Evolutionary conservation across 495 filamentous ascomycete species (phyloP).

Genomic region (Penicillium arizonense): DNA sequence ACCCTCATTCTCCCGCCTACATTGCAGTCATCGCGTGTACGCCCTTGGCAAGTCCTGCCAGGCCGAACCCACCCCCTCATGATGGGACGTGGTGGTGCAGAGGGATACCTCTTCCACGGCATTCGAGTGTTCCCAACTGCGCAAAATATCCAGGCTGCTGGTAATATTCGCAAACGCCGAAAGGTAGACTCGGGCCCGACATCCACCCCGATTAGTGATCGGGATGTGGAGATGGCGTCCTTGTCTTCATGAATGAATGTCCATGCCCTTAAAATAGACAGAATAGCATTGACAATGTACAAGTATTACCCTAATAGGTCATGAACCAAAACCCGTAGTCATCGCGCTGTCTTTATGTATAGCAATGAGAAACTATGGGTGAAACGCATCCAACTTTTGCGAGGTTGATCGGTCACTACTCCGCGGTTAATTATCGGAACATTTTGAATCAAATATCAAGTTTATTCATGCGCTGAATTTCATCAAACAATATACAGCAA

Average conservation of each 20-base stretch:
- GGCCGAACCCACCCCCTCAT: constrained; percentile 92
- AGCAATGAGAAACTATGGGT: no score
- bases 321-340: no score
- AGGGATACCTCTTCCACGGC: constrained; percentile 87
- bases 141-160: constrained; percentile 77
- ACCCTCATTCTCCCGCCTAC: constrained; percentile 74
- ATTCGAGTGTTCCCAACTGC: constrained; percentile 75
- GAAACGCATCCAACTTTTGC: no score
- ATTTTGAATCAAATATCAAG: constrained; percentile 13
- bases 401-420: no score
- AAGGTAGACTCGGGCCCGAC: constrained; percentile 25
- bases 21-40: constrained; percentile 72
- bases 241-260: constrained; percentile 11
- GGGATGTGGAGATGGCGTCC: constrained; percentile 34
- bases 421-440: not conserved
- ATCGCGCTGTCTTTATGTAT: no score
- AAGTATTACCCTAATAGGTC: not conserved
- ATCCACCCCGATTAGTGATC: constrained; percentile 26
- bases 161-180: constrained; percentile 58
- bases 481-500: constrained; percentile 28
- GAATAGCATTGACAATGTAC: constrained; percentile 6
- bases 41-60: constrained; percentile 86
- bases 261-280: constrained; percentile 2
- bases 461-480: constrained; percentile 35
- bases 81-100: constrained; percentile 81